Evolutionary conservation across 257 asterid species (phyloP).

Genomic region (Paulownia fortunei): DNA sequence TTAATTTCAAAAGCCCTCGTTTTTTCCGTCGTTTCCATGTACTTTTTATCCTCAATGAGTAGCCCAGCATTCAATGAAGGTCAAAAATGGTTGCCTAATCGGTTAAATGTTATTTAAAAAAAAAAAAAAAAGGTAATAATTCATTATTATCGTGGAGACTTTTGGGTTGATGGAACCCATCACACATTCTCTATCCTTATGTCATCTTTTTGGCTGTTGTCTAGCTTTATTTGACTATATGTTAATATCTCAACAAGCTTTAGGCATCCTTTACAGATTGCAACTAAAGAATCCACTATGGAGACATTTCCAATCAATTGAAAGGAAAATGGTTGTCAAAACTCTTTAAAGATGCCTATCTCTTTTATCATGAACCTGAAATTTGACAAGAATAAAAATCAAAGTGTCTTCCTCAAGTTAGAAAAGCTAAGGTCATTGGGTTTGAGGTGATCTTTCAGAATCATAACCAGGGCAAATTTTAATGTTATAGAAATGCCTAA

Average conservation of each 20-base stretch:
- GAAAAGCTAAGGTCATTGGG: background rate
- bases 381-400: background rate
- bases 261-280: background rate
- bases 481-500: background rate
- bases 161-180: background rate
- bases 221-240: background rate
- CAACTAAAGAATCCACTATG: conserved; percentile 19
- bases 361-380: background rate
- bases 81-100: background rate
- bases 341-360: background rate
- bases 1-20: background rate
- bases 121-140: background rate
- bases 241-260: background rate
- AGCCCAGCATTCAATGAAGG: background rate
- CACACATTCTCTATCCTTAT: background rate
- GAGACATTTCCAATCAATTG: conserved; percentile 21
- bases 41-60: background rate
- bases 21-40: no score
- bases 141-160: background rate
- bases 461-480: background rate
- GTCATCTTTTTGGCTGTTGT: conserved; percentile 11
- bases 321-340: background rate
- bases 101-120: background rate
- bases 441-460: background rate
- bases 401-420: background rate